Evolutionary conservation across 208 protist species (phyloP).

Genomic region (Trypanosoma conorhini): DNA sequence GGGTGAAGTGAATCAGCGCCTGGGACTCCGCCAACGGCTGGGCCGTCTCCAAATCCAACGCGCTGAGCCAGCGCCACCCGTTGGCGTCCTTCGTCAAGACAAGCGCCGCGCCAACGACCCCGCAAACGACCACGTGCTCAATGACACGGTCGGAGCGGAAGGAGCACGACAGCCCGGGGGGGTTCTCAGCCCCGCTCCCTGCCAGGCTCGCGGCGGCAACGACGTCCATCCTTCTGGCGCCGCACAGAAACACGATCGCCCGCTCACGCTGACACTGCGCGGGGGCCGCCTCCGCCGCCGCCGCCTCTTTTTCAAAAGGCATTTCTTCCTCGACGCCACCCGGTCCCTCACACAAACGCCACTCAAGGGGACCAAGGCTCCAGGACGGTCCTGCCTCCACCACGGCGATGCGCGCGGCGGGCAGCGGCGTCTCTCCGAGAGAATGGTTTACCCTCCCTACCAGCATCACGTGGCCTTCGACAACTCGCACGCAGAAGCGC

Average conservation of each 20-base stretch:
- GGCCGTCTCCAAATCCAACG: slow-evolving; percentile 65
- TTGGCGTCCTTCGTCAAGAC: slow-evolving; percentile 77
- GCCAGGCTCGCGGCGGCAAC: slow-evolving; percentile 7
- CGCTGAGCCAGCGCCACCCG: slow-evolving; percentile 80
- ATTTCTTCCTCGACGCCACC: background rate
- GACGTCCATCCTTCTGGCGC: slow-evolving; percentile 7
- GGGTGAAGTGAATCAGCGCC: slow-evolving; percentile 69
- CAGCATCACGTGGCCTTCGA: slow-evolving; percentile 5
- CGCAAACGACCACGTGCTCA: slow-evolving; percentile 66
- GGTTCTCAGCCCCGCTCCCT: background rate
- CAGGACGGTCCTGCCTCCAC: slow-evolving; percentile 6
- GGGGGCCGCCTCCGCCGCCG: background rate
- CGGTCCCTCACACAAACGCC: background rate
- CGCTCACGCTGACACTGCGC: background rate
- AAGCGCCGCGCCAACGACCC: slow-evolving; percentile 47
- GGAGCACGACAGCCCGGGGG: slow-evolving; percentile 28
- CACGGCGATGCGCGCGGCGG: background rate
- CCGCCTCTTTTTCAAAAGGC: background rate
- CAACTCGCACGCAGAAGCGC: slow-evolving; percentile 15
- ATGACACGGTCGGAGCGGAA: slow-evolving; percentile 46
- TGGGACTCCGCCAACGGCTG: slow-evolving; percentile 57
- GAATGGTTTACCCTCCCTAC: background rate
- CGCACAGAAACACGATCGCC: slow-evolving; percentile 12
- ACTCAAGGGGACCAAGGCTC: background rate
- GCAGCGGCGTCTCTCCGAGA: slow-evolving; percentile 4